These are phyloP conservation scores for Neckera pumila DNA, from an alignment of 225 moss, liverwort and hornwort species.

Conservation along the genomic window DNA sequence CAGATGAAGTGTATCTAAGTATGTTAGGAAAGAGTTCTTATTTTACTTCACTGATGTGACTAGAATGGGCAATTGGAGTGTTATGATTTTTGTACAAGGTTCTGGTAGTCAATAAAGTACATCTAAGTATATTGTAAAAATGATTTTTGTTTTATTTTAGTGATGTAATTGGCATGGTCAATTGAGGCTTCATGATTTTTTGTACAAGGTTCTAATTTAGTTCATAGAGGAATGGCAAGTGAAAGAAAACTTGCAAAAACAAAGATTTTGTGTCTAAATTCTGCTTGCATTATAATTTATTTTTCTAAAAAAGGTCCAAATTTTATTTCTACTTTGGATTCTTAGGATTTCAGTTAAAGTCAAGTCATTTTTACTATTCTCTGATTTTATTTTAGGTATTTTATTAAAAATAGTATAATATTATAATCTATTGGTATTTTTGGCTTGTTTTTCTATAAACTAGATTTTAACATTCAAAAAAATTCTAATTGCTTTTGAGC, in stretches of 20 bases:
- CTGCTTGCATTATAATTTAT: accelerated
- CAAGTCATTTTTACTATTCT: not conserved
- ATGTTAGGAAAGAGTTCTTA: not conserved
- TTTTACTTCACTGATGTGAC: not conserved
- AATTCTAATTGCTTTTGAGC: not conserved
- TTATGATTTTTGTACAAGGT: not conserved
- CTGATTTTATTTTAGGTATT: accelerated
- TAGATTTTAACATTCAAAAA: not conserved
- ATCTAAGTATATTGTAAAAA: not conserved
- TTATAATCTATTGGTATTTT: not conserved
- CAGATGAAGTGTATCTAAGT: not conserved
- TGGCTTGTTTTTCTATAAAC: accelerated
- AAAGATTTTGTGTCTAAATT: not conserved
- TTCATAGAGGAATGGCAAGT: accelerated
- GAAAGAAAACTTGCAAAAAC: not conserved
- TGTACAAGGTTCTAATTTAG: not conserved
- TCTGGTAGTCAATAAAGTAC: accelerated
- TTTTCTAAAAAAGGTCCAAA: accelerated
- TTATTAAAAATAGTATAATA: accelerated
- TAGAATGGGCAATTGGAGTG: accelerated
- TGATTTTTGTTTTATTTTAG: not conserved
- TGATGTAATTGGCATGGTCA: accelerated
- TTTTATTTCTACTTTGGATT: not conserved
- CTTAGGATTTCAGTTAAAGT: too few relatives aligned
- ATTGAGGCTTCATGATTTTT: not conserved